These are phyloP conservation scores for Plasmopara muralis DNA, from an alignment of 352 stramenopile species.

Conservation along the genomic window DNA sequence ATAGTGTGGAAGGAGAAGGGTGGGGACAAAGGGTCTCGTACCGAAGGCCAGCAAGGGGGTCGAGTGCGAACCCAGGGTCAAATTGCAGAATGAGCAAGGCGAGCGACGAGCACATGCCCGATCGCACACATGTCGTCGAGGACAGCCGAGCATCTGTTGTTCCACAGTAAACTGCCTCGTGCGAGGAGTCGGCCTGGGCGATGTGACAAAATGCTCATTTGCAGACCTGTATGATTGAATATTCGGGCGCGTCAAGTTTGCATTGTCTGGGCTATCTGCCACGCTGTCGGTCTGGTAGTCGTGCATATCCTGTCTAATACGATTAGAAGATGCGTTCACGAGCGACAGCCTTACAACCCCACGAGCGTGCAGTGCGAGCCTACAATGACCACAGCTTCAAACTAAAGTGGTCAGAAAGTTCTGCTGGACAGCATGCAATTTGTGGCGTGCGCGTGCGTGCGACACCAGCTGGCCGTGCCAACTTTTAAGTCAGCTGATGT, in stretches of 20 bases:
- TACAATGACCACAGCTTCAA: background rate
- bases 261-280: no score
- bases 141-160: slow-evolving; percentile 5
- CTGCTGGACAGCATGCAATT: slow-evolving; percentile 14
- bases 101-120: background rate
- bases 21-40: slow-evolving; percentile 16
- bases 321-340: background rate
- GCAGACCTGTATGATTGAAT: no score
- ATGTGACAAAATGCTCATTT: slow-evolving; percentile 2
- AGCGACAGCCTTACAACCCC: slow-evolving; percentile 16
- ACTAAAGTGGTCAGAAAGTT: slow-evolving; percentile 21
- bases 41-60: slow-evolving; percentile 1
- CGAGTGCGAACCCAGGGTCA: slow-evolving; percentile 19
- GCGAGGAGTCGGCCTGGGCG: slow-evolving; percentile 11
- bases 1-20: slow-evolving; percentile 12
- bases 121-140: background rate
- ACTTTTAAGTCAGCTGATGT: background rate
- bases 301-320: background rate
- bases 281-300: no score
- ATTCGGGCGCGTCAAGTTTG: no score
- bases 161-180: slow-evolving; percentile 13
- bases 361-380: slow-evolving; percentile 4
- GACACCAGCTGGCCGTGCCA: slow-evolving; percentile 12
- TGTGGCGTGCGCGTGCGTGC: slow-evolving; percentile 30
- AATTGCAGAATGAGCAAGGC: slow-evolving; percentile 27